These are phyloP conservation scores for Ustilago nuda DNA, from an alignment of 1,284 basidiomycete genomes.

Conservation along the genomic window DNA sequence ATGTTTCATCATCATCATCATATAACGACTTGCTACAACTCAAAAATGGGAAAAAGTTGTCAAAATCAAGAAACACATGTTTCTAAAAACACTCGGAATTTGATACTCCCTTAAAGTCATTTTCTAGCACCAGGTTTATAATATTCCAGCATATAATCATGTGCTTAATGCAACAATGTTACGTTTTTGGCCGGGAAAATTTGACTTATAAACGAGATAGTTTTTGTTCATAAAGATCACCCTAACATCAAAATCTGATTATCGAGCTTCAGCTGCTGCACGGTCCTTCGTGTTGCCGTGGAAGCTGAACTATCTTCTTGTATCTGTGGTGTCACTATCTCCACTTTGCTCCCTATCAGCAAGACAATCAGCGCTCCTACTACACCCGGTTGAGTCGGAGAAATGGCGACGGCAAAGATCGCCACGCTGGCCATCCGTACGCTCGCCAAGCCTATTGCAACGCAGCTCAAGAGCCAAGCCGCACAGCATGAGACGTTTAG, in stretches of 20 bases:
- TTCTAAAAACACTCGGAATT: too few relatives aligned
- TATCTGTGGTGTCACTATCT: not conserved
- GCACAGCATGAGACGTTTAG: slow-evolving; percentile 63
- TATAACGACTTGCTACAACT: too few relatives aligned
- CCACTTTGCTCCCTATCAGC: not conserved
- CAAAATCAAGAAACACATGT: too few relatives aligned
- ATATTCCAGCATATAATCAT: too few relatives aligned
- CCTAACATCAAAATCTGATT: not conserved
- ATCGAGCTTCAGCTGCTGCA: not conserved
- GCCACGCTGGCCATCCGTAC: slow-evolving; percentile 64
- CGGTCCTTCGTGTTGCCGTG: not conserved
- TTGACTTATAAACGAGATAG: too few relatives aligned
- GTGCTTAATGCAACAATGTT: too few relatives aligned
- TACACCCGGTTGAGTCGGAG: not conserved
- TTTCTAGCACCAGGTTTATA: too few relatives aligned
- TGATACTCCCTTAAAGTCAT: too few relatives aligned
- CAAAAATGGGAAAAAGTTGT: too few relatives aligned
- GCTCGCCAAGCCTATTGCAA: slow-evolving; percentile 68
- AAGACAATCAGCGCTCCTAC: not conserved
- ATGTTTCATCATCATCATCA: too few relatives aligned
- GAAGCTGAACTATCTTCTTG: not conserved
- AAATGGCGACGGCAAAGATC: slow-evolving; percentile 67
- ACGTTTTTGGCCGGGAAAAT: too few relatives aligned
- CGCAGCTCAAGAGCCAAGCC: slow-evolving; percentile 64
- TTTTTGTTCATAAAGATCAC: not conserved